Conservation (phyloP, 805 yeast genomes). For the Spathaspora girioi region DNA sequence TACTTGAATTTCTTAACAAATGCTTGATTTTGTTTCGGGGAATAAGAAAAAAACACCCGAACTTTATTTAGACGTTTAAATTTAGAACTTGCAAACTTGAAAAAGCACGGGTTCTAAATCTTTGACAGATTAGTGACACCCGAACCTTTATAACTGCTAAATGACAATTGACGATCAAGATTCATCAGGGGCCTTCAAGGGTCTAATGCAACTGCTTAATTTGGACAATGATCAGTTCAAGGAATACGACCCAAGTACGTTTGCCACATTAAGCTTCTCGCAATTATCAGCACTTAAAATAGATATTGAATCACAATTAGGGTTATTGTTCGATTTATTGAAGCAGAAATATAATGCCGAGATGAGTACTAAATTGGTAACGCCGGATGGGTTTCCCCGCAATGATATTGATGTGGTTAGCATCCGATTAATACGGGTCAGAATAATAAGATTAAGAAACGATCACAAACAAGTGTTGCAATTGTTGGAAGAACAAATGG, state of each 20-base stretch:
- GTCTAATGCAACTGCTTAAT: conserved; percentile 25
- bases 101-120: too few relatives aligned
- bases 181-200: conserved; percentile 16
- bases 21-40: too few relatives aligned
- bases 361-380: conserved; percentile 63
- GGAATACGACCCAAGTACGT: conserved; percentile 15
- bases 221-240: conserved; percentile 20
- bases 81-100: too few relatives aligned
- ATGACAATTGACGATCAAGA: conserved; percentile 13
- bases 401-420: conserved; percentile 74
- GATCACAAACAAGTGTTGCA: conserved; percentile 55
- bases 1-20: too few relatives aligned
- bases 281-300: conserved; percentile 13
- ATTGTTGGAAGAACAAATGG: conserved; percentile 44
- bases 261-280: conserved; percentile 11
- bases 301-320: conserved; percentile 24
- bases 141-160: too few relatives aligned
- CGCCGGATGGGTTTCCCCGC: conserved; percentile 82
- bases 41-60: too few relatives aligned
- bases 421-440: conserved; percentile 57
- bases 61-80: too few relatives aligned
- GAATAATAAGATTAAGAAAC: conserved; percentile 64
- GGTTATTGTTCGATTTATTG: conserved; percentile 39
- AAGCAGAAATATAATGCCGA: conserved; percentile 43
- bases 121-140: too few relatives aligned